Evolutionary conservation across 495 filamentous ascomycete genomes (phyloP).

Genomic region (Cercophora sp.): DNA sequence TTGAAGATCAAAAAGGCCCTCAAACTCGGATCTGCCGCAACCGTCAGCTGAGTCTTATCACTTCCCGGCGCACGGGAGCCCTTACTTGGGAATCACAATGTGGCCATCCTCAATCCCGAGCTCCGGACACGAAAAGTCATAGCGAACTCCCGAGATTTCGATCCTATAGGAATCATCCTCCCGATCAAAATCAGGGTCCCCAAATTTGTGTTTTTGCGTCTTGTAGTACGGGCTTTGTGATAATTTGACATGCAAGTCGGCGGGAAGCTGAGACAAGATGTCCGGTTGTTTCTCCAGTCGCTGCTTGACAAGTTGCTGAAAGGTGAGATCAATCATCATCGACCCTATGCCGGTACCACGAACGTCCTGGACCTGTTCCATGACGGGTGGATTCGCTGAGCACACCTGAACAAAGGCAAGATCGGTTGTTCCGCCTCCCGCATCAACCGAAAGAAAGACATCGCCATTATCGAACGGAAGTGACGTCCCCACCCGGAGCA

Average conservation of each 20-base stretch:
- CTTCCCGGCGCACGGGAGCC: no score
- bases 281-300: slow-evolving; percentile 2
- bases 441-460: slow-evolving; percentile 4
- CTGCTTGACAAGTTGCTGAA: not conserved
- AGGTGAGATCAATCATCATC: slow-evolving; percentile 6
- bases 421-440: slow-evolving; percentile 8
- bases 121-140: not conserved
- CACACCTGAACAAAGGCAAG: slow-evolving; percentile 5
- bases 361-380: slow-evolving; percentile 7
- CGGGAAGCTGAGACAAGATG: not conserved
- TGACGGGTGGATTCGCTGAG: slow-evolving; percentile 2
- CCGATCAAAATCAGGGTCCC: not conserved
- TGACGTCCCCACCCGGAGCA: not conserved
- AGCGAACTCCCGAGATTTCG: not conserved
- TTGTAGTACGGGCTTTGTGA: slow-evolving; percentile 4
- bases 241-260: not conserved
- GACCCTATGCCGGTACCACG: slow-evolving; percentile 6
- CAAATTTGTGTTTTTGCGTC: not conserved
- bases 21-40: not conserved
- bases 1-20: not conserved
- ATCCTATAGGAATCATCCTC: not conserved
- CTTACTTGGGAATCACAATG: not conserved
- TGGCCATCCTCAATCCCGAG: not conserved
- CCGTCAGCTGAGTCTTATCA: not conserved
- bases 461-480: slow-evolving; percentile 6